Base-by-base conservation (phyloP, 2,329 filamentous ascomycete species). In the Parasarocladium wereldwijsianum region DNA sequence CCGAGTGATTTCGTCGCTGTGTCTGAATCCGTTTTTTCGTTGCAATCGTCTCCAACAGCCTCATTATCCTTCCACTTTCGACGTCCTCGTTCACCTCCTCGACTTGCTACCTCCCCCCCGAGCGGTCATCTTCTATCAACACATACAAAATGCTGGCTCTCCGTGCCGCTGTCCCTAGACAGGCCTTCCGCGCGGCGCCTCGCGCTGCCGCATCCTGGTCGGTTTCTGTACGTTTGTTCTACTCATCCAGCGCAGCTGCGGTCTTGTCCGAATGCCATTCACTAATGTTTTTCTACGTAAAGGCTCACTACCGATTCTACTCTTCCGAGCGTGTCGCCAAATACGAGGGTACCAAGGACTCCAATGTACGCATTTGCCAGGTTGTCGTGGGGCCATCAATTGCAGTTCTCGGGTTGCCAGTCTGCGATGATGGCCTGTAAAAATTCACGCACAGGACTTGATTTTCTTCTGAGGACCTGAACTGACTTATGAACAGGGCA, bases 321-420 rank as follows among this genome's bases (percentile, higher is more conserved):
- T 52, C 55, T 58, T 37, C 58, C 69, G 72, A 81, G 24, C 71
- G 71, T 46, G 85, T 96, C 47, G 90, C 86, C 57, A 82, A 90
- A 65, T 98, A 94, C 67, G 78, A 83, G 50, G 90, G 87, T 45
- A 69, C 73, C 54, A 94, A 93, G 65, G 83, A 81, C 53, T 64
- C 77, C 53, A 78, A 87, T 66, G 83, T 90, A 75, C 56, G 79
- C 64, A 38, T 42, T 40, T 41, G 36, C 11, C 29, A 11, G 12
- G 21, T 17, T 5, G 23, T n/a, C 24, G 7, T 17, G 20, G 15
- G 1, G 18, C 11, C 12, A 18, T 17, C 8, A 35, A 30, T 29
- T 17, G 19, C 27, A 25, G 17, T 26, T 26, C 28, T 32, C 29
- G n/a, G n/a, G 14, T 34, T 31, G 34, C 36, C 35, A 37, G 35